A percentile compares a stretch with the other conserved stretches of the same genome.
These are phyloP conservation scores for Vaccinium vitisidaea DNA, from an alignment of 148 eudicot species.

Conservation along the genomic window DNA sequence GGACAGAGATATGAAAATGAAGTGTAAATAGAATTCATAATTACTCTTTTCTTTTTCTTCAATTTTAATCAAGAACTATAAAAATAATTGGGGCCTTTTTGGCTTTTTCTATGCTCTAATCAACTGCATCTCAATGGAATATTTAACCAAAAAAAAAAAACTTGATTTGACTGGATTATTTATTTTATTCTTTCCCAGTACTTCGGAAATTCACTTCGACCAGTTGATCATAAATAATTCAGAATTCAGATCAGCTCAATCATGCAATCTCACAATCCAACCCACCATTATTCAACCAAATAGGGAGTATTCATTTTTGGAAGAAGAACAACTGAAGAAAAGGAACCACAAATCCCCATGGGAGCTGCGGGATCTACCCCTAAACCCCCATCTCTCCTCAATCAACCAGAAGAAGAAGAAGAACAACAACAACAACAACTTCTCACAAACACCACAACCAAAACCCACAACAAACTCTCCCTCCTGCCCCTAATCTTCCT, in stretches of 20 bases:
- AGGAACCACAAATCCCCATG: neutral
- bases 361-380: neutral
- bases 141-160: too few relatives aligned
- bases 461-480: constrained; percentile 1
- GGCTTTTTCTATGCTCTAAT: too few relatives aligned
- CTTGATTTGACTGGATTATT: too few relatives aligned
- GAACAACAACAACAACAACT: constrained; percentile 3
- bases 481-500: constrained; percentile 25
- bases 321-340: neutral
- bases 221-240: too few relatives aligned
- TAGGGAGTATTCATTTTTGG: neutral
- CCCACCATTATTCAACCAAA: neutral
- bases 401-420: constrained; percentile 5
- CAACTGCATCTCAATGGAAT: too few relatives aligned
- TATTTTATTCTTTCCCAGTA: too few relatives aligned
- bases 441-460: neutral
- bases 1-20: too few relatives aligned
- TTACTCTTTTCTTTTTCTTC: too few relatives aligned
- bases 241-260: neutral
- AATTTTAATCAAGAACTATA: too few relatives aligned
- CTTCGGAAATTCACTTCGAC: too few relatives aligned
- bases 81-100: too few relatives aligned
- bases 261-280: neutral
- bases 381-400: neutral
- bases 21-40: too few relatives aligned